Evolutionary conservation across 352 stramenopile species (phyloP).

Genomic region (Lagenidium sp.): DNA sequence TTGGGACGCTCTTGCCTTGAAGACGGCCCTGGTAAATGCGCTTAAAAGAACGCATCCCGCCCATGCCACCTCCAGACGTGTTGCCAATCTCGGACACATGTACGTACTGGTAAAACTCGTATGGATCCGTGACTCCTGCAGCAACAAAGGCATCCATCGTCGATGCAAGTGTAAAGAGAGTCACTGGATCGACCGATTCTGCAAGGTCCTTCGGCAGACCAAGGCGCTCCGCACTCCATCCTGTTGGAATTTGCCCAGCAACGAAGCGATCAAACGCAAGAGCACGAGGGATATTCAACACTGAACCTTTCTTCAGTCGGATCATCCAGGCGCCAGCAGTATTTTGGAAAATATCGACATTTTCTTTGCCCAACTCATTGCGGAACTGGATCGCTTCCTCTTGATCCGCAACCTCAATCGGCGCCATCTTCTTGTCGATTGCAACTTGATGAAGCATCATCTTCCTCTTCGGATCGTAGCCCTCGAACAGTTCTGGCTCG

Average conservation of each 20-base stretch:
- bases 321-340: conserved; percentile 74
- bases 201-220: conserved; percentile 78
- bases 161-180: conserved; percentile 61
- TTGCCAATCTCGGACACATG: conserved; percentile 86
- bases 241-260: conserved; percentile 82
- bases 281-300: conserved; percentile 75
- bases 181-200: conserved; percentile 70
- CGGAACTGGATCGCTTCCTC: conserved; percentile 82
- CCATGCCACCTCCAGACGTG: conserved; percentile 76
- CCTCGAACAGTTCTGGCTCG: conserved; percentile 81
- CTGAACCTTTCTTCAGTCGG: conserved; percentile 65
- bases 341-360: conserved; percentile 77
- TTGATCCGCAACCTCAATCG: conserved; percentile 73
- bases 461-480: conserved; percentile 86
- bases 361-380: conserved; percentile 69
- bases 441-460: conserved; percentile 79
- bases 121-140: conserved; percentile 78
- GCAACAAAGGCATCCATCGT: conserved; percentile 79
- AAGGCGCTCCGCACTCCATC: conserved; percentile 76
- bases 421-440: conserved; percentile 86
- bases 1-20: conserved; percentile 61
- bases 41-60: conserved; percentile 70
- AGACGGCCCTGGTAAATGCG: conserved; percentile 68
- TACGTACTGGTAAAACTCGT: conserved; percentile 90
- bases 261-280: conserved; percentile 81